Conservation (phyloP, 768 basidiomycete species). For the Boletus patriciae region DNA sequence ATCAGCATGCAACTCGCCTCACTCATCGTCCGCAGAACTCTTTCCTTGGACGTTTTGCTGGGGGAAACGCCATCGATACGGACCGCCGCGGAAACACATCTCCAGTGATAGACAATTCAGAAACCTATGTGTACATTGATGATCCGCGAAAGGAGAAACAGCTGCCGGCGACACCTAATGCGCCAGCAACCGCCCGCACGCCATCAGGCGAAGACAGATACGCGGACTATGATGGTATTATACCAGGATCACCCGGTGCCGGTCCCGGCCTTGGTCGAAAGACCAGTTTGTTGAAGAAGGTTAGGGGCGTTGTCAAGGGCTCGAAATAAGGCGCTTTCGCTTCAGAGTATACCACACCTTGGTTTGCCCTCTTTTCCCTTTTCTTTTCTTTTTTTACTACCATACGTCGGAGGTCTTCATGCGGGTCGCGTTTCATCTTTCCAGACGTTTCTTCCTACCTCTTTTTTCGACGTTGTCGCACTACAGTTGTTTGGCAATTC, state of each 20-base stretch:
- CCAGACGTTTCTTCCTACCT: background rate
- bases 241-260: constrained; percentile 30
- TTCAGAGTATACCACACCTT: constrained; percentile 10
- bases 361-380: constrained; percentile 5
- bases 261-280: constrained; percentile 60
- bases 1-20: constrained; percentile 41
- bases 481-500: constrained; percentile 1
- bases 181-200: constrained; percentile 24
- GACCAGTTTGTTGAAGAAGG: constrained; percentile 78
- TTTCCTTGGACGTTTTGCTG: constrained; percentile 70
- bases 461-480: background rate
- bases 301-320: constrained; percentile 69
- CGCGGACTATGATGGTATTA: constrained; percentile 56
- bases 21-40: constrained; percentile 74
- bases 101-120: constrained; percentile 36
- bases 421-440: background rate
- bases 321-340: constrained; percentile 35
- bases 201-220: constrained; percentile 32
- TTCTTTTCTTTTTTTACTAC: constrained; percentile 4
- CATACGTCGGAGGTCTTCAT: constrained; percentile 8
- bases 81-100: constrained; percentile 38
- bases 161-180: constrained; percentile 44
- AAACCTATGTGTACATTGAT: constrained; percentile 70
- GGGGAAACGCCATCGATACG: constrained; percentile 30
- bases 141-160: constrained; percentile 52